Conservation (phyloP, 805 yeast genomes). For the Geotrichum ghanense region DNA sequence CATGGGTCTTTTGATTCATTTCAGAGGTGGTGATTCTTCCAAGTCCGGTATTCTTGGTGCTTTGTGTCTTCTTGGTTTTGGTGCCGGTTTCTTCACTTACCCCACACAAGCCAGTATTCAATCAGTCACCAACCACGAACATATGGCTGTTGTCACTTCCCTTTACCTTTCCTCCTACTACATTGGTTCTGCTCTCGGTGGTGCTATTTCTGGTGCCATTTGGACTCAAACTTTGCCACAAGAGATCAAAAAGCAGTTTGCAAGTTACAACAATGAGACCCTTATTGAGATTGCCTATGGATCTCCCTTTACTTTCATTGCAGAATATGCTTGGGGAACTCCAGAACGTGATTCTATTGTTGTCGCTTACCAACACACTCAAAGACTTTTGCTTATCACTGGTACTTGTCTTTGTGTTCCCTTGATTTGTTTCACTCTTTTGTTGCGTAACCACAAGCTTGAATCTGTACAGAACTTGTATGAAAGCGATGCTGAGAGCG, state of each 20-base stretch:
- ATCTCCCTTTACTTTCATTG: slow-evolving; percentile 41
- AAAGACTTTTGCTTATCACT: slow-evolving; percentile 43
- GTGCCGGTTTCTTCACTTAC: slow-evolving; percentile 64
- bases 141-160: slow-evolving; percentile 52
- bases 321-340: slow-evolving; percentile 47
- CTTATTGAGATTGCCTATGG: slow-evolving; percentile 38
- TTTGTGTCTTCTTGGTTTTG: slow-evolving; percentile 53
- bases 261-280: slow-evolving; percentile 20
- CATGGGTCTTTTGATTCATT: slow-evolving; percentile 48
- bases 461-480: slow-evolving; percentile 17
- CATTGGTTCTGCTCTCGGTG: slow-evolving; percentile 55
- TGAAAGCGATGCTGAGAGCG: slow-evolving; percentile 1
- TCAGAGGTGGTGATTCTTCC: slow-evolving; percentile 41
- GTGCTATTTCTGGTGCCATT: slow-evolving; percentile 55
- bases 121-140: slow-evolving; percentile 47
- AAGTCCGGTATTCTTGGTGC: slow-evolving; percentile 54
- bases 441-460: slow-evolving; percentile 43
- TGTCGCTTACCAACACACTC: slow-evolving; percentile 46
- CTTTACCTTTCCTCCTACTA: slow-evolving; percentile 46
- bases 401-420: slow-evolving; percentile 46
- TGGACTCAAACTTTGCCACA: slow-evolving; percentile 53
- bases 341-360: slow-evolving; percentile 49
- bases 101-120: slow-evolving; percentile 51
- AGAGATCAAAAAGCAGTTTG: slow-evolving; percentile 23
- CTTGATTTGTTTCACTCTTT: slow-evolving; percentile 34